Evolutionary conservation across 148 eudicot species (phyloP).

Genomic region (Chenopodium berlandieri): DNA sequence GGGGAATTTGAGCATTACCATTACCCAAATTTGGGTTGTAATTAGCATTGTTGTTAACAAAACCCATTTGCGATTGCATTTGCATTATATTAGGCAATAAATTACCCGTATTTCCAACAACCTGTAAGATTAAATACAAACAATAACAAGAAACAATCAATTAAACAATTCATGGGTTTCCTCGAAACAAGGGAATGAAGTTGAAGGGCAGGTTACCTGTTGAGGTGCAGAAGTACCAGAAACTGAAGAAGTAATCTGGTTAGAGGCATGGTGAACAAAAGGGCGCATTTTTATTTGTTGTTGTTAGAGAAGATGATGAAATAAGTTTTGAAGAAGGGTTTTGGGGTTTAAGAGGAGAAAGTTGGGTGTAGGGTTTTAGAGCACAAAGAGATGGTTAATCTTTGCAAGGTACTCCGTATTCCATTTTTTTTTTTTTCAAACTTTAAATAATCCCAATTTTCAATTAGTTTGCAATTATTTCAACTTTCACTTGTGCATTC

Average conservation of each 20-base stretch:
- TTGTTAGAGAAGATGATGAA: not conserved
- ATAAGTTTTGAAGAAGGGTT: not conserved
- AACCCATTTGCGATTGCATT: conserved; percentile 34
- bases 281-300: conserved; percentile 27
- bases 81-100: conserved; percentile 33
- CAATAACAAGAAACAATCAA: not conserved
- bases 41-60: conserved; percentile 15
- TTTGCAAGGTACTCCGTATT: too few species aligned
- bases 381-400: too few species aligned
- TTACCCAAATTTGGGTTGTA: conserved; percentile 21
- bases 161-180: not conserved
- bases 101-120: conserved; percentile 21
- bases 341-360: not conserved
- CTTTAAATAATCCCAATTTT: too few species aligned
- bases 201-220: conserved; percentile 14
- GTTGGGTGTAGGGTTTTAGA: not conserved
- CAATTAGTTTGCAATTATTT: too few species aligned
- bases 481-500: too few species aligned
- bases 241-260: conserved; percentile 23
- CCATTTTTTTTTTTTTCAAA: too few species aligned
- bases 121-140: conserved; percentile 21
- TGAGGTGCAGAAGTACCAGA: conserved; percentile 17
- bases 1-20: conserved; percentile 13
- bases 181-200: not conserved
- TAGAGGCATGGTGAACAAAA: conserved; percentile 21